Evolutionary conservation across 2,329 filamentous ascomycete genomes (phyloP), one percentile per base, ranked within the genome.

Genomic region (Microthyrium microscopicum): DNA sequence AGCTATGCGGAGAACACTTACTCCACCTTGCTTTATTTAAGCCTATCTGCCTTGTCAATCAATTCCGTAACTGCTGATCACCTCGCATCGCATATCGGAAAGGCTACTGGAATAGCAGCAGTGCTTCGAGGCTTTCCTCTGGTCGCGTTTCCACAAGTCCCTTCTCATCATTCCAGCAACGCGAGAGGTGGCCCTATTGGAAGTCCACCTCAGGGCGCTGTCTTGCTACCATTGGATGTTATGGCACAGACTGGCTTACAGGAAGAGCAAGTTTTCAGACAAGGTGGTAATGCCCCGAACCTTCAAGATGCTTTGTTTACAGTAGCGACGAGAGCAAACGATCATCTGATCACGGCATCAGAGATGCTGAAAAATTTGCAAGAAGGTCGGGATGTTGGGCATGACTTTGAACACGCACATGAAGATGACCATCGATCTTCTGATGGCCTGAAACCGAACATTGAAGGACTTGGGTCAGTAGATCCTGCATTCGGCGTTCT

Each of bases 1-100:
- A 76, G 73, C 29, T 94, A 95, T 49, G 82, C 82, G 1, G 89
- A 98, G 55, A 84, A 84, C 45, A 95, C 89, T 2, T 95, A 95
- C 56, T 84, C 84, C 13, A 92, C 83, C 0, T 63, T 95, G 28
- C 72, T 92, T 56, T 98, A 98, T 52, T 67, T 91, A 40, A 87
- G 79, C 1, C 60, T 95, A 24, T 82, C 82, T 13, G 66, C 77
- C 5, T 58, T 94, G 36, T 79, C 83, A 0, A 63, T 94, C 47
- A 70, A 74, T 7, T 91, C 81, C 1, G 66, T 93, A 46, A 77
- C 85, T 17, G 73, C 84, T 26, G 89, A 98, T 48, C 89, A 98
- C 56, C 64, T 98, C 13, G 87, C 87, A 6, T 91, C 81, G 35
- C 89, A 98, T 53, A 80, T 95, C 37, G 89, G 89, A 33, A 98